These are phyloP conservation scores for Raddia distichophylla DNA, from an alignment of 176 grass and related monocot species.

Conservation along the genomic window DNA sequence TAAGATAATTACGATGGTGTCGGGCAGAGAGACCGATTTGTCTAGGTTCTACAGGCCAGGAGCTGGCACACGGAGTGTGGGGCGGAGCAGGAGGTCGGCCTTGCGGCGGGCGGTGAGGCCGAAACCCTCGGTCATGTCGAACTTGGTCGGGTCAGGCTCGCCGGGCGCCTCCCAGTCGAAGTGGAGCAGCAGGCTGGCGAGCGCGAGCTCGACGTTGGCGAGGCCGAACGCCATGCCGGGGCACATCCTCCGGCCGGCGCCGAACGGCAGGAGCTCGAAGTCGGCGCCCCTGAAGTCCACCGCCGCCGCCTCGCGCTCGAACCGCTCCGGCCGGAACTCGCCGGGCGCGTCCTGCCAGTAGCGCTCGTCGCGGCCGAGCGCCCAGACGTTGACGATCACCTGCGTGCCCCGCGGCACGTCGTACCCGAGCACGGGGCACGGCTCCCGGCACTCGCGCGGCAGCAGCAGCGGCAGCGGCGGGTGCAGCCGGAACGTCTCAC, in stretches of 20 bases:
- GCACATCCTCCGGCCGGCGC: constrained; percentile 38
- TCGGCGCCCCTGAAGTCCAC: not conserved
- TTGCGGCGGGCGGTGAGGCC: not conserved
- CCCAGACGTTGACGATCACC: constrained; percentile 49
- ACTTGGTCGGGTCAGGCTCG: not conserved
- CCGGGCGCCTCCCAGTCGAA: constrained; percentile 29
- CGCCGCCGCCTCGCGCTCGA: not conserved
- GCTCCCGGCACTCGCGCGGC: constrained; percentile 24
- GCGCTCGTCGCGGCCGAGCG: constrained; percentile 25
- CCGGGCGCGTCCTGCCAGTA: constrained; percentile 37
- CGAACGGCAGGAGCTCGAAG: constrained; percentile 36
- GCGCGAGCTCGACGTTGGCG: constrained; percentile 30
- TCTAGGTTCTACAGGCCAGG: not conserved
- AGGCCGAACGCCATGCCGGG: constrained; percentile 37
- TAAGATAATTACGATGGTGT: too few relatives aligned
- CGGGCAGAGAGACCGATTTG: too few relatives aligned
- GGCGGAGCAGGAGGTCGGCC: not conserved
- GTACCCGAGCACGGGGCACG: constrained; percentile 31
- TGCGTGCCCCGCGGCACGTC: constrained; percentile 31
- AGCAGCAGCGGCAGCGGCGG: constrained; percentile 33
- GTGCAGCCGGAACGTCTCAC: constrained; percentile 44
- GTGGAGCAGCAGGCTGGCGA: constrained; percentile 27
- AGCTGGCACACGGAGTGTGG: not conserved
- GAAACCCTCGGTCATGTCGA: constrained; percentile 17
- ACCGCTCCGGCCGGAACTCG: constrained; percentile 21